Evolutionary conservation across 2,329 filamentous ascomycete species (phyloP), one percentile per base, ranked within the genome.

Genomic region (Curvularia eragrostidis): DNA sequence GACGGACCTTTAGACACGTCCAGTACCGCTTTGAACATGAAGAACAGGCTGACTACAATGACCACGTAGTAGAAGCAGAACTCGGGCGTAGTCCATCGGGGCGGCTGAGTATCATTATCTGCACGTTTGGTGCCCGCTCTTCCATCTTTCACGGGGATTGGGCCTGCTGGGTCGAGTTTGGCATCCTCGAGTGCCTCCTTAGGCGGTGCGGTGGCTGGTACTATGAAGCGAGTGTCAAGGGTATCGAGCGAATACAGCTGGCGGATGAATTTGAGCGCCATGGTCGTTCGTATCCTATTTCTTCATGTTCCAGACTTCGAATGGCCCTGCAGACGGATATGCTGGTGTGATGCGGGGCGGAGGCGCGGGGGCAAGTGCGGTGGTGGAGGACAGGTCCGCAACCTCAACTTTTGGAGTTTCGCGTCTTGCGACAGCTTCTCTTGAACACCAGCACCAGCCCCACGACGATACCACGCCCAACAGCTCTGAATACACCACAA

Each of bases 1-100:
- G 3, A 62, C 67, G 24, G 83, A 93, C 93, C 85, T 78, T 88
- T 85, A 23, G 95, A 99, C 44, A 96, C 92, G 78, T 91, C 86
- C 66, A 93, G 91, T 9, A 90, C 89, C n/a, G 89, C 83, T 82
- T 92, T 96, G 78, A 97, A 92, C 93, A 99, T 99, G 69, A 88
- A 84, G 8, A 92, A 91, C 24, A 98, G 83, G 54, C 82, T 83
- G 5, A 85, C 73, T 28, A 83, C 61, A 67, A 97, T 85, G 64
- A 91, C 78, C 19, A 89, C 47, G 66, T 88, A 90, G 80, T 99
- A 98, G 52, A 93, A 67, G 74, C 87, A 89, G 80, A 95, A 98
- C 78, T 99, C 95, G 2, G 85, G 84, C 0, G 93, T 96, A 23
- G 84, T 86, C 94, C 94, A 99, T 87, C 85, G 89, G 42, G 93